Conservation (phyloP, 2,329 filamentous ascomycete genomes). For the Trichoderma koningiopsis region DNA sequence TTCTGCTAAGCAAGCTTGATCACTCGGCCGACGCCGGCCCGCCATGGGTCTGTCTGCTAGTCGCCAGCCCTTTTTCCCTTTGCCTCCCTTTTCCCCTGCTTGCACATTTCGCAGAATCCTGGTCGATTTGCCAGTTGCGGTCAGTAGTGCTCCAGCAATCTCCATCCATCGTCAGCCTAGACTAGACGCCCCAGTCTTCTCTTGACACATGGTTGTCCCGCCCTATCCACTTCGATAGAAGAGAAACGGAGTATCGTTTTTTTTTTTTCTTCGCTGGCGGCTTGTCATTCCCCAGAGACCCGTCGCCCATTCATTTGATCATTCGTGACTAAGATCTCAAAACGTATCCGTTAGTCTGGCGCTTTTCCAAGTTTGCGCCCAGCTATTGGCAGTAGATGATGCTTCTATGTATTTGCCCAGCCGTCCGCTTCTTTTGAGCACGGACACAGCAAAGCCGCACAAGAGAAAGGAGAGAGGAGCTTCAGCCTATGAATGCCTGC, state of each 20-base stretch:
- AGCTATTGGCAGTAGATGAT: not conserved
- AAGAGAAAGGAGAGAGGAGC: not conserved
- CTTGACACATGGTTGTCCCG: slow-evolving; percentile 21
- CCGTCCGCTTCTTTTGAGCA: not conserved
- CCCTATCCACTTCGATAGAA: not conserved
- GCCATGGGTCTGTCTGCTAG: slow-evolving; percentile 8
- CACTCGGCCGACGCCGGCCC: slow-evolving; percentile 24
- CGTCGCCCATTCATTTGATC: not conserved
- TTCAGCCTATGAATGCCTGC: not conserved
- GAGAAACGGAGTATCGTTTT: not conserved
- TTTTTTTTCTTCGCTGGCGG: not conserved
- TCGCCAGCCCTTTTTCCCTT: not conserved
- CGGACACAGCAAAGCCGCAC: not conserved
- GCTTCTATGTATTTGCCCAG: not conserved
- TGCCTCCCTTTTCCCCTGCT: not conserved
- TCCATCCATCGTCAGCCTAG: slow-evolving; percentile 15
- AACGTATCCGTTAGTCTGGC: not conserved
- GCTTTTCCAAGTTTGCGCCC: not conserved
- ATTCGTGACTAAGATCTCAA: slow-evolving; percentile 13
- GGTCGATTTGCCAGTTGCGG: not conserved
- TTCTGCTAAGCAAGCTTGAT: not conserved
- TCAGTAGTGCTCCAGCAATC: not conserved
- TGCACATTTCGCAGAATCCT: not conserved
- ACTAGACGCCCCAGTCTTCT: slow-evolving; percentile 1
- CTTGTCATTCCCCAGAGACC: not conserved